Base-by-base conservation (phyloP, 2,329 filamentous ascomycete genomes). In the Trichophyton rubrum region DNA sequence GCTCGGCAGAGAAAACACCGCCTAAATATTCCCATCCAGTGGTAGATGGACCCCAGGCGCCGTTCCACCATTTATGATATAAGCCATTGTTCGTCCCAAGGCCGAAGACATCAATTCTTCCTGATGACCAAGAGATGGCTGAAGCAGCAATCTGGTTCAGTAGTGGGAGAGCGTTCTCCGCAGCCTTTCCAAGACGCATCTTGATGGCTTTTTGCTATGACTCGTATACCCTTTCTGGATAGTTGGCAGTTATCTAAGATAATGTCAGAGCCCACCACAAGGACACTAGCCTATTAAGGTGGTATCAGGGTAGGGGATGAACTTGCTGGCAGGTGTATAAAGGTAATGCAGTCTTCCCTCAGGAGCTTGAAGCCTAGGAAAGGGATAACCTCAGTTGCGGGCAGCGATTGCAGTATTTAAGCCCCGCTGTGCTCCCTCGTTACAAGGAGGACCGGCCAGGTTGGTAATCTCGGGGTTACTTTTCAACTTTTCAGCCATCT, bases 1-100 rank as follows among this genome's bases (percentile, higher is more conserved):
- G 67, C 57, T 68, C 63, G 49, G 66, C 62, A 60, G 65, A 63
- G 33, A 71, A 59, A 43, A 64, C 61, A 2, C 70, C 70, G 55
- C 70, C 70, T 51, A 73, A 66, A 38, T 63, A 60, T 62, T 69
- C 67, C 68, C 69, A 70, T n/a, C 45, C 63, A n/a, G 58, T 61
- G 35, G 47, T 49, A 13, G 63, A 64, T 22, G 65, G 63, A 2
- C 63, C 63, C 63, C 63, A 64, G 33, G 41, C 33, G 59, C 63
- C 59, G 30, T 62, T 55, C 56, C 60, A 63, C 62, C 61, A 65
- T 60, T 63, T 64, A 55, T 65, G 64, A 56, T 65, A 65, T 27
- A 64, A 56, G 5, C 49, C 61, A 51, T 64, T 62, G 51, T 65
- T 62, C 20, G 60, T 65, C 17, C 64, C 64, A 5, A 65, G 58